Evolutionary conservation across 257 asterid species (phyloP), one percentile per base, ranked within the genome.

Genomic region (Ajuga chamaepitys): DNA sequence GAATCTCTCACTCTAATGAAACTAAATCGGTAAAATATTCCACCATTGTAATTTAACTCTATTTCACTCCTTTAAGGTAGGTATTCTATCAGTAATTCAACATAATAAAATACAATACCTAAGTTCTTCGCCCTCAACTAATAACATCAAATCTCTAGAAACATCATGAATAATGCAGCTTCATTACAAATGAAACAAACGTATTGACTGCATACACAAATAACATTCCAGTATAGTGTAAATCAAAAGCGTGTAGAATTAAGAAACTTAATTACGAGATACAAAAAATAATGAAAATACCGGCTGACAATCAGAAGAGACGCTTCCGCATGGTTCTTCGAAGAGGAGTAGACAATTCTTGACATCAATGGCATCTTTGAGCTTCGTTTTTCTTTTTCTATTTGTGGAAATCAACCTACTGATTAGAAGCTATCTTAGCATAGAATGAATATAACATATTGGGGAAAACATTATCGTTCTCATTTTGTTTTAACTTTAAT

Each of bases 321-420:
- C 7, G 74, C 74, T 61, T 44, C 66, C 26, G 72, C 64, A 51
- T 55, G 63, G 37, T 37, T 73, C 41, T 24, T 75, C 71, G 75
- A 57, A 40, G 72, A 73, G 64, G 68, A 57, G 53, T 24, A 13
- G 16, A 73, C 40, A 44, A 74, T 30, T 67, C 70, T 73, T 17
- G 82, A 65, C 53, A 61, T 64, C 64, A 75, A 12, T 50, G 75
- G 58, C 74, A 75, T 76, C 74, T 57, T 64, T 40, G 20, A 30
- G 61, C 59, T 38, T 13, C 47, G 21, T 11, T 21, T 45, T 46
- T 32, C 10, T 37, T 47, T 24, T 22, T 22, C 57, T 10, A n/a
- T 5, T 7, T n/a, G 18, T 24, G 12, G 6, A 3, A 37, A 65
- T 46, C 55, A 51, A 58, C 40, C 76, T 24, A 66, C 61, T 8